A percentile compares a stretch with the other conserved stretches of the same genome.
These are phyloP conservation scores for Stachybotrys elegans DNA, from an alignment of 2,329 filamentous ascomycete genomes.

Conservation along the genomic window DNA sequence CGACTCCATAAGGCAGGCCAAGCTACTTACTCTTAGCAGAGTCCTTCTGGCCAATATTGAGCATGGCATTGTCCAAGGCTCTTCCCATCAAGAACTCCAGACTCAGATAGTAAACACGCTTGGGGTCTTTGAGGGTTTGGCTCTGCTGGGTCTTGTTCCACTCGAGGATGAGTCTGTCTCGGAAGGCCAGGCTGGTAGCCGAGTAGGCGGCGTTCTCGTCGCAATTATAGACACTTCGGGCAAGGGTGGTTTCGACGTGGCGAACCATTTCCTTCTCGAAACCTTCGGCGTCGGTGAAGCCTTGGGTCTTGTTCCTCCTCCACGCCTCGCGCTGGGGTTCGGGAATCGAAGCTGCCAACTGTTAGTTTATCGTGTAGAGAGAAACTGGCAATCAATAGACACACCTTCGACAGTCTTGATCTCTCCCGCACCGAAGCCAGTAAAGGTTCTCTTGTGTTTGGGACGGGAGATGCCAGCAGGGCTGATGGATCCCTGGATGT, in stretches of 20 bases:
- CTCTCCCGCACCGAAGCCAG: conserved; percentile 83
- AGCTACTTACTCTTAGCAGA: conserved; percentile 63
- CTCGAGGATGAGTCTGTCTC: conserved; percentile 86
- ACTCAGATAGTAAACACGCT: conserved; percentile 95
- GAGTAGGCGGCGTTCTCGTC: conserved; percentile 92
- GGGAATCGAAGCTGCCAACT: conserved; percentile 63
- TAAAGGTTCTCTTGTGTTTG: conserved; percentile 96
- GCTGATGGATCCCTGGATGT: conserved; percentile 81
- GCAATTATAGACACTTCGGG: conserved; percentile 96
- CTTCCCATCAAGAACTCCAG: conserved; percentile 97
- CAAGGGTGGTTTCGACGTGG: conserved; percentile 94
- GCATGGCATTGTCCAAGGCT: conserved; percentile 95
- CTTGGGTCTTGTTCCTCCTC: conserved; percentile 58
- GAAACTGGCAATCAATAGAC: conserved; percentile 12
- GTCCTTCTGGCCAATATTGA: conserved; percentile 88
- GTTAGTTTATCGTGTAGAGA: not conserved
- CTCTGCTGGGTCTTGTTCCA: conserved; percentile 99
- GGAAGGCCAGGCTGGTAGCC: conserved; percentile 84
- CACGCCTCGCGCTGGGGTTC: conserved; percentile 81
- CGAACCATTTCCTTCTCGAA: conserved; percentile 85
- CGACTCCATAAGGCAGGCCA: not conserved
- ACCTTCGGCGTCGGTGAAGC: conserved; percentile 74
- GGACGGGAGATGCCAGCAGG: conserved; percentile 80
- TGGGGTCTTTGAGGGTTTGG: conserved; percentile 84
- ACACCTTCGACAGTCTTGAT: conserved; percentile 91